Percentiles rank a stretch among this genome's conserved stretches.
Evolutionary conservation across 2,329 filamentous ascomycete genomes (phyloP).

Genomic region (Xylaria hypoxylon): DNA sequence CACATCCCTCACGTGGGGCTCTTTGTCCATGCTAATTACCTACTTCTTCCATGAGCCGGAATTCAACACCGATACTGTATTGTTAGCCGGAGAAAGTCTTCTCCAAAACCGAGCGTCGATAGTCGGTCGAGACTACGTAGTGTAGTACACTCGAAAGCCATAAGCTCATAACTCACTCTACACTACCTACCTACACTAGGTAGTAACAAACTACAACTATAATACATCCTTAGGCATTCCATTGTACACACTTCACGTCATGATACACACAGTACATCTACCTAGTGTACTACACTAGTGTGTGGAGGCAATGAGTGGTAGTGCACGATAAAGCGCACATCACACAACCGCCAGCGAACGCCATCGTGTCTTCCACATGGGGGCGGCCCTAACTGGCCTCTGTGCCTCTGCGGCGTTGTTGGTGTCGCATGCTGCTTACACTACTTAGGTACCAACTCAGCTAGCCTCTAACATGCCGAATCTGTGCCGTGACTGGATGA

Average conservation of each 20-base stretch:
- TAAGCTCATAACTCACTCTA: no score
- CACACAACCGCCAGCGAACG: constrained; percentile 21
- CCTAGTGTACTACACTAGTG: neutral
- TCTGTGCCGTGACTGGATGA: constrained; percentile 1
- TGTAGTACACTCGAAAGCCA: no score
- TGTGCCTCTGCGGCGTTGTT: constrained; percentile 8
- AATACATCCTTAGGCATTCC: no score
- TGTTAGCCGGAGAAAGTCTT: constrained; percentile 21
- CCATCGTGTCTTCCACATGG: constrained; percentile 14
- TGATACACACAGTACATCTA: no score
- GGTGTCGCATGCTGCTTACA: constrained; percentile 6
- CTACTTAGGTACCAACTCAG: constrained; percentile 12
- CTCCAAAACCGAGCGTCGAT: constrained; percentile 13
- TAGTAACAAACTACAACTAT: no score
- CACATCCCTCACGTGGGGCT: neutral
- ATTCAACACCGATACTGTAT: constrained; percentile 4
- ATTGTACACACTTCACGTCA: no score
- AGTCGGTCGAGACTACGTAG: neutral
- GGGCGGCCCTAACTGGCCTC: neutral
- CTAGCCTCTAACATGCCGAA: constrained; percentile 13
- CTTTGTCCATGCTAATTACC: constrained; percentile 13
- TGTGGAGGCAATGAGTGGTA: no score
- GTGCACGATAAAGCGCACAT: neutral
- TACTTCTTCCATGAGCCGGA: constrained; percentile 21
- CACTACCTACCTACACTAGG: neutral